Evolutionary conservation across 768 basidiomycete species (phyloP), one percentile per base, ranked within the genome.

Genomic region (Pulveroboletus frians): DNA sequence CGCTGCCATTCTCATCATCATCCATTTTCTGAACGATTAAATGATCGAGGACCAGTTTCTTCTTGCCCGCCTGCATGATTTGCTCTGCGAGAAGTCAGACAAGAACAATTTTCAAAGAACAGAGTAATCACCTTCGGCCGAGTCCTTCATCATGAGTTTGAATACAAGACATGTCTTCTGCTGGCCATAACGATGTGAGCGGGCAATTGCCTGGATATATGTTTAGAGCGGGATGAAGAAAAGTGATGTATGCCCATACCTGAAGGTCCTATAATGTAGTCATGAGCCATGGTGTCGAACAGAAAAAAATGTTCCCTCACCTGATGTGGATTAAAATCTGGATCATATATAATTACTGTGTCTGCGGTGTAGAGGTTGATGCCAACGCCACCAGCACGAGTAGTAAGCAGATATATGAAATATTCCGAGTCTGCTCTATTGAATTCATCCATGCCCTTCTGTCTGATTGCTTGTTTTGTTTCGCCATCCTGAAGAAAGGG

Each of bases 321-420:
- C 76, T 88, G 88, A 69, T 96, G 92, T n/a, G 95, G 95, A 61
- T 99, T 99, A 68, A 93, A 99, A 71, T 99, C 96, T 0, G 93
- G 92, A 63, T 99, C 95, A 58, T 85, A 90, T 47, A 92, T 84
- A 38, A 92, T 86, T 26, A 94, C 92, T 0, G 93, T 95, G 65
- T 97, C 95, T 17, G 95, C 94, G 8, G 84, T 88, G 73, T 86
- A 78, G 27, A 92, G 79, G 64, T 97, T 98, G 66, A 98, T 88
- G 45, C 90, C 91, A 46, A 92, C 89, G 46, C 92, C 94, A 14
- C 95, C 94, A 36, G 95, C 96, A 27, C 95, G 83, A 31, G 94
- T 91, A 4, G 91, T 88, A 35, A 99, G 75, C 2, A 99, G 73
- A 68, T 92, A 99, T 53, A 98, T 84, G 67, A 94, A 95, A 46